These are phyloP conservation scores for Theobroma cacao DNA, from an alignment of 345 rosid genomes.

Conservation along the genomic window DNA sequence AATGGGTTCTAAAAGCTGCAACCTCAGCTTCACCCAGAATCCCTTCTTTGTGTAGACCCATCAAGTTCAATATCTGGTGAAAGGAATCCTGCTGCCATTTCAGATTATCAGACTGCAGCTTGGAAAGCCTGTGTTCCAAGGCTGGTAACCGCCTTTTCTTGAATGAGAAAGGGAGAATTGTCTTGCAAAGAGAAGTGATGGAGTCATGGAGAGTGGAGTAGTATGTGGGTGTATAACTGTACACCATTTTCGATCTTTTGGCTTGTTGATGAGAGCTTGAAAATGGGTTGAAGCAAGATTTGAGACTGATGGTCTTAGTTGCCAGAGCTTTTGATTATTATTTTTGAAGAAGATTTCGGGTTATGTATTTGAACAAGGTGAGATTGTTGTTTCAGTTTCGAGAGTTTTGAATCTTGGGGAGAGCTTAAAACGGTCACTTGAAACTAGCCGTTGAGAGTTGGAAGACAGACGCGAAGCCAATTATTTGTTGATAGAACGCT, in stretches of 20 bases:
- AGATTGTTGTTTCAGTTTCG: neutral
- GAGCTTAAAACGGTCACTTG: slow-evolving; percentile 42
- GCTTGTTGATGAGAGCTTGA: neutral
- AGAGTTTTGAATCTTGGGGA: slow-evolving; percentile 21
- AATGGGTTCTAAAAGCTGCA: slow-evolving; percentile 50
- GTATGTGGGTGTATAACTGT: slow-evolving; percentile 68
- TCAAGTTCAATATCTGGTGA: slow-evolving; percentile 69
- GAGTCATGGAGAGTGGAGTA: slow-evolving; percentile 76
- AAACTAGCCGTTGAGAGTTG: slow-evolving; percentile 49
- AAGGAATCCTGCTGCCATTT: slow-evolving; percentile 85
- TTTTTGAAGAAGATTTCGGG: neutral
- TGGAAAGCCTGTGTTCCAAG: slow-evolving; percentile 48
- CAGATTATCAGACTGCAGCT: slow-evolving; percentile 70
- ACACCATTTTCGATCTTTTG: slow-evolving; percentile 41
- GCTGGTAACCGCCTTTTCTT: slow-evolving; percentile 54
- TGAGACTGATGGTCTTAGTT: slow-evolving; percentile 11
- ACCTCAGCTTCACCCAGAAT: slow-evolving; percentile 55
- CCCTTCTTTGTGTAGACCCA: slow-evolving; percentile 69
- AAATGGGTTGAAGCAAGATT: slow-evolving; percentile 14
- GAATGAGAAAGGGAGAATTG: slow-evolving; percentile 63
- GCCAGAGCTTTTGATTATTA: slow-evolving; percentile 28
- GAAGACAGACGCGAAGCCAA: neutral
- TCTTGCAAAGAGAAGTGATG: slow-evolving; percentile 76
- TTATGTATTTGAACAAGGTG: neutral
- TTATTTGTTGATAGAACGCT: slow-evolving; percentile 14